A percentile compares a stretch with the other conserved stretches of the same genome.
These are phyloP conservation scores for Podila minutissima DNA, from an alignment of 192 early-diverging fungal genomes.

Conservation along the genomic window DNA sequence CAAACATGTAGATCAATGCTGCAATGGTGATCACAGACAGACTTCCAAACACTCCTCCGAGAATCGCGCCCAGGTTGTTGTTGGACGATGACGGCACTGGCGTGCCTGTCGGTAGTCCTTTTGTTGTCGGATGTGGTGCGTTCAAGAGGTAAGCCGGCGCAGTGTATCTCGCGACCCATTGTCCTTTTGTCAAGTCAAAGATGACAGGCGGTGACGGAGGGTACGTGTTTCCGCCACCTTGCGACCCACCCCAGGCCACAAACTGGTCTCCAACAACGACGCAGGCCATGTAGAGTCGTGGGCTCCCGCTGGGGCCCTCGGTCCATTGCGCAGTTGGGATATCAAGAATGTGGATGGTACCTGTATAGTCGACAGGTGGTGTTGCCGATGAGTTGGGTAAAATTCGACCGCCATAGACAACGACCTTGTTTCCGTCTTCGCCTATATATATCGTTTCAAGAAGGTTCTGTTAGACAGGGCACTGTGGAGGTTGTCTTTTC, in stretches of 20 bases:
- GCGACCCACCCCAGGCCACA: slow-evolving; percentile 26
- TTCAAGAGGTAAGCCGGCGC: slow-evolving; percentile 20
- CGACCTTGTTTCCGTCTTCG: slow-evolving; percentile 30
- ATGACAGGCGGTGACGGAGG: slow-evolving; percentile 12
- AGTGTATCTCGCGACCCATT: slow-evolving; percentile 21
- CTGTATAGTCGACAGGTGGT: slow-evolving; percentile 16
- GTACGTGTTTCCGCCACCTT: slow-evolving; percentile 4
- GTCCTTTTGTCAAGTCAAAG: slow-evolving; percentile 7
- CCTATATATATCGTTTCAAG: not conserved
- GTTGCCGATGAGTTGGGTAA: not conserved
- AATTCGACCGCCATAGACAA: slow-evolving; percentile 30
- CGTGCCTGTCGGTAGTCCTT: not conserved
- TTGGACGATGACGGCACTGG: not conserved
- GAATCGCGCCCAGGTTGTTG: slow-evolving; percentile 30
- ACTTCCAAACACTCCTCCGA: slow-evolving; percentile 34
- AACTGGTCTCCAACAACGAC: slow-evolving; percentile 31
- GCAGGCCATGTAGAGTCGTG: slow-evolving; percentile 27
- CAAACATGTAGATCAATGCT: slow-evolving; percentile 8
- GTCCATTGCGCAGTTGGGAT: slow-evolving; percentile 16
- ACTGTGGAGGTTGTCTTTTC: too few relatives aligned
- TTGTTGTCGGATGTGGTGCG: not conserved
- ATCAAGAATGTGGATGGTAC: slow-evolving; percentile 9
- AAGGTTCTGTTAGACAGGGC: too few relatives aligned
- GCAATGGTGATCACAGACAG: slow-evolving; percentile 21
- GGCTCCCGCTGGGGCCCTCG: slow-evolving; percentile 6